A percentile compares a stretch with the other conserved stretches of the same genome.
phyloP scores from a whole-genome alignment of 306 rosid genomes.

The Spatholobus suberectus region DNA sequence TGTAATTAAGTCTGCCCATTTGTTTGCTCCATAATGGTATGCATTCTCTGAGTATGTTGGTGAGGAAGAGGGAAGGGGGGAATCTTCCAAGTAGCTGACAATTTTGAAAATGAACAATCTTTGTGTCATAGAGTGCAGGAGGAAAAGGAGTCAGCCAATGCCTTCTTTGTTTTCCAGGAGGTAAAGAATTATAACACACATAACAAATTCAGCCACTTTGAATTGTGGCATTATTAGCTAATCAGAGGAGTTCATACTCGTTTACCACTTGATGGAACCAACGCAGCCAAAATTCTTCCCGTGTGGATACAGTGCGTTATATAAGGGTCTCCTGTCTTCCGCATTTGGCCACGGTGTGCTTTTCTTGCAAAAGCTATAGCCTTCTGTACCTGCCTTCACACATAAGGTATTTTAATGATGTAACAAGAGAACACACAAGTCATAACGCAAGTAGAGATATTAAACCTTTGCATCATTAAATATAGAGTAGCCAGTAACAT shows the following conservation, averaged over 20 bases:
- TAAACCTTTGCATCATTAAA: slow-evolving; percentile 83
- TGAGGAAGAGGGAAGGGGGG: background rate
- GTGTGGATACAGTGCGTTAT: slow-evolving; percentile 92
- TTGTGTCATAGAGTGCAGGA: background rate
- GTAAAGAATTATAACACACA: background rate
- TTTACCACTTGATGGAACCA: slow-evolving; percentile 91
- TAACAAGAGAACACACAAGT: slow-evolving; percentile 35
- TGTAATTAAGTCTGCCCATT: background rate
- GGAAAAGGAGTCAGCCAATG: slow-evolving; percentile 23
- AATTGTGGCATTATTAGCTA: slow-evolving; percentile 13
- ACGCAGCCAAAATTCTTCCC: slow-evolving; percentile 84
- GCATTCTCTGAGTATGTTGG: background rate
- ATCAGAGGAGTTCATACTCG: slow-evolving; percentile 59
- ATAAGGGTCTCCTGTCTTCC: slow-evolving; percentile 95
- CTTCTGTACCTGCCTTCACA: slow-evolving; percentile 98
- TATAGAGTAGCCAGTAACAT: slow-evolving; percentile 82
- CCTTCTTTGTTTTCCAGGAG: background rate
- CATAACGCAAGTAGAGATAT: slow-evolving; percentile 41
- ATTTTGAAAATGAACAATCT: too few relatives aligned
- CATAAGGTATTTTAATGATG: slow-evolving; percentile 59
- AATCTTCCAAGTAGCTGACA: background rate
- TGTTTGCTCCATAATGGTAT: background rate
- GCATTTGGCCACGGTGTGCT: slow-evolving; percentile 88
- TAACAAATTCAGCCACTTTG: background rate
- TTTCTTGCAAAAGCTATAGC: slow-evolving; percentile 88